Evolutionary conservation across 2,329 filamentous ascomycete genomes (phyloP), one percentile per base, ranked within the genome.

Genomic region (Setomelanomma holmii): DNA sequence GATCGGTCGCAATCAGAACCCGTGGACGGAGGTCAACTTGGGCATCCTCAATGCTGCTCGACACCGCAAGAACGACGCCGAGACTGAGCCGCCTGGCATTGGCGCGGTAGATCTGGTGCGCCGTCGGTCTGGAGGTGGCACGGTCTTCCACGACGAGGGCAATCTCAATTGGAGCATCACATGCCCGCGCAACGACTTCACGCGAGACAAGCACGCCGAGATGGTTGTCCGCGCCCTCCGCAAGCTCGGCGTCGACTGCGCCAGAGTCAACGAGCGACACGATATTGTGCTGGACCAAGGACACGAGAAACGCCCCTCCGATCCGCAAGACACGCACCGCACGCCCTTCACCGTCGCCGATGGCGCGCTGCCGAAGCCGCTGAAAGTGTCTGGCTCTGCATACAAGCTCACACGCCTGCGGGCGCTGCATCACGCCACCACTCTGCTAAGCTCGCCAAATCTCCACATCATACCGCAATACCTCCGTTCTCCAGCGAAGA

Each of bases 121-220:
- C 11, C 85, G 95, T 16, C 86, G 93, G 44, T 93, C 89, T 19
- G 95, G 95, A 22, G 95, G 95, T 42, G 95, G 95, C 40, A 87
- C 95, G 1, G 95, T 99, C 45, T 98, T 96, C 71, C 95, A 99
- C 74, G 95, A 98, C 73, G 76, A 81, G 36, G 93, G 93, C 48
- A 99, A 99, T 72, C 84, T 96, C 62, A 99, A 99, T 76, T 99
- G 93, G 82, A 90, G 89, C 70, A 91, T 98, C 48, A 96, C 96
- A 42, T 91, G 88, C 58, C 93, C 93, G 1, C 84, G 90, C 0
- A 79, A 81, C 0, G 77, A 76, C 1, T 98, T 98, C 71, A 89
- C 93, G 56, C 85, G 95, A 23, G 85, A 96, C 78, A 90, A 85
- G 69, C 91, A 98, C 77, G 93, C 92, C 12, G 86, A 91, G 69